Conservation (phyloP, 331 rosid genomes). For the Pyracantha coccinea region DNA sequence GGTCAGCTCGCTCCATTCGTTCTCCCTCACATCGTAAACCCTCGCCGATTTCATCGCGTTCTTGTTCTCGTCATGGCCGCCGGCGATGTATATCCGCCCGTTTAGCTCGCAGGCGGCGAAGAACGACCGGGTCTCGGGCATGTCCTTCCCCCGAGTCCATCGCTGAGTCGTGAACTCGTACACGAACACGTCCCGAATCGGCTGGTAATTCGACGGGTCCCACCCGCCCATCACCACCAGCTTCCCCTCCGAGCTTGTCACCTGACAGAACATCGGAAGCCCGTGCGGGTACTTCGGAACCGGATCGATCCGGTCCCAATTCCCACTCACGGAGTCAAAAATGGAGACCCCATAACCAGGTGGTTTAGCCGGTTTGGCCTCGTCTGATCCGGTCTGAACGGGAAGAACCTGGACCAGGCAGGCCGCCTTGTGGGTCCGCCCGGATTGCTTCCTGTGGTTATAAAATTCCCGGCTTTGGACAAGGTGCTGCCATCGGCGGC, state of each 20-base stretch:
- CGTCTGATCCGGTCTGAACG: neutral
- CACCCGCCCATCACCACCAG: constrained; percentile 80
- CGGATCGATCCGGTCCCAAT: constrained; percentile 57
- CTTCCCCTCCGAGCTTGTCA: constrained; percentile 47
- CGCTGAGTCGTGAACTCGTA: constrained; percentile 47
- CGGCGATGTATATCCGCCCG: constrained; percentile 54
- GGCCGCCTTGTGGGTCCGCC: constrained; percentile 39
- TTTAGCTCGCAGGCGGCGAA: constrained; percentile 48
- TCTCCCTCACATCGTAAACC: constrained; percentile 41
- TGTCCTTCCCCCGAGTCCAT: constrained; percentile 55
- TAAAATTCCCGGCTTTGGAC: constrained; percentile 44
- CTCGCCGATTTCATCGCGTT: constrained; percentile 61
- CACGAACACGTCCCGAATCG: constrained; percentile 39
- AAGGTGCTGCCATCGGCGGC: constrained; percentile 51
- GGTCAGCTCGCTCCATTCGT: constrained; percentile 47
- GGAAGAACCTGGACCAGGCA: constrained; percentile 49
- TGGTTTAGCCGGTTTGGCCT: constrained; percentile 13
- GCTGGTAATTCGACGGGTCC: constrained; percentile 63
- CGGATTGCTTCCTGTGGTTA: constrained; percentile 38
- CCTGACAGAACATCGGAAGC: constrained; percentile 58
- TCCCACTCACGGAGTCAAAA: constrained; percentile 33
- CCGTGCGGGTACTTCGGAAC: constrained; percentile 52
- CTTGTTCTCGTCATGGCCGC: constrained; percentile 78
- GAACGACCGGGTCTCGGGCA: constrained; percentile 66
- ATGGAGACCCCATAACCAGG: constrained; percentile 42